phyloP scores from a whole-genome alignment of 371 early-diverging fungal species.

The Zychaea mexicana region DNA sequence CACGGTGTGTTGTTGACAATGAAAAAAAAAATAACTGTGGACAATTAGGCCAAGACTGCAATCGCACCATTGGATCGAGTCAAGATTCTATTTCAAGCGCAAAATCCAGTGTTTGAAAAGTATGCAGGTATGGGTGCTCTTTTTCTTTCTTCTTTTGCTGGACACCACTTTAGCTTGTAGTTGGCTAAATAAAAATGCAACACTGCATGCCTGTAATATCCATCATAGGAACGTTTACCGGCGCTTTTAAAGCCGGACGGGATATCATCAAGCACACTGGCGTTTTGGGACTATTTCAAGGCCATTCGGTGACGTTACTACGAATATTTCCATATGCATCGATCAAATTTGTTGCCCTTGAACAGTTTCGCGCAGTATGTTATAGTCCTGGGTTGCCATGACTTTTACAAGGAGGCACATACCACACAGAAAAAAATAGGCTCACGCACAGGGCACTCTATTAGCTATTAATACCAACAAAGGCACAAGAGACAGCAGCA shows the following conservation, averaged over 20 bases:
- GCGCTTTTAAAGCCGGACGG: slow-evolving; percentile 80
- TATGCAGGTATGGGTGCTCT: slow-evolving; percentile 69
- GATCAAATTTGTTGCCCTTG: slow-evolving; percentile 94
- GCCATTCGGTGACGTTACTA: slow-evolving; percentile 91
- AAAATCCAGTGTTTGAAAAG: slow-evolving; percentile 82
- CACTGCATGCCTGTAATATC: too few species aligned
- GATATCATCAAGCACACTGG: slow-evolving; percentile 79
- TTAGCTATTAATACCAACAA: slow-evolving; percentile 72
- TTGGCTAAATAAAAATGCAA: too few species aligned
- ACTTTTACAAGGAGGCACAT: too few species aligned
- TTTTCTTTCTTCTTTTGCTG: too few species aligned
- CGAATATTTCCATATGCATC: slow-evolving; percentile 97
- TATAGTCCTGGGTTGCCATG: too few species aligned
- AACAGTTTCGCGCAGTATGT: slow-evolving; percentile 79
- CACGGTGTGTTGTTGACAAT: too few species aligned
- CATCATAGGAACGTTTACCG: slow-evolving; percentile 75
- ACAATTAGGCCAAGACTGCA: slow-evolving; percentile 82
- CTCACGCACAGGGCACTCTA: background rate
- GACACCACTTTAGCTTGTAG: too few species aligned
- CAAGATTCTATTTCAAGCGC: slow-evolving; percentile 96
- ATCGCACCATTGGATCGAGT: slow-evolving; percentile 97
- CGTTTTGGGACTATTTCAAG: slow-evolving; percentile 86
- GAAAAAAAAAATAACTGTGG: too few species aligned
- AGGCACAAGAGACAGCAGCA: slow-evolving; percentile 59
- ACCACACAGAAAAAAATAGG: background rate